These are phyloP conservation scores for Verticillium albo-atrum DNA, from an alignment of 2,329 filamentous ascomycete species.

Conservation along the genomic window DNA sequence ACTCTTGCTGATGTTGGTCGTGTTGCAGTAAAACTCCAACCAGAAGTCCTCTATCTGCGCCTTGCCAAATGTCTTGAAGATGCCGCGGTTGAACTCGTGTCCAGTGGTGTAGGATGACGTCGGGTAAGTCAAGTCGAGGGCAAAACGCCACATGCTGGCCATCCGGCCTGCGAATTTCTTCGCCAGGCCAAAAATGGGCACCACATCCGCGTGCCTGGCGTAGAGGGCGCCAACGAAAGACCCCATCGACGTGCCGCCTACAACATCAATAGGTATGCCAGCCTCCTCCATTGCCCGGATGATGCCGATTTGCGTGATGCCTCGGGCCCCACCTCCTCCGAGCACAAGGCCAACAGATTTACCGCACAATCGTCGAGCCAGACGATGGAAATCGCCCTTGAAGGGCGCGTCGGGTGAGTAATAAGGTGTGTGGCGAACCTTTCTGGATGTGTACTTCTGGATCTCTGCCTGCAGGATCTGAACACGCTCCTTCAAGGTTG, in stretches of 20 bases:
- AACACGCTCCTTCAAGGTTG: slow-evolving; percentile 84
- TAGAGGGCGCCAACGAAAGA: slow-evolving; percentile 94
- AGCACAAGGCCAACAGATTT: slow-evolving; percentile 93
- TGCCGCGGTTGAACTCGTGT: slow-evolving; percentile 97
- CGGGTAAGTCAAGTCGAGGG: slow-evolving; percentile 91
- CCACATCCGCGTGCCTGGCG: slow-evolving; percentile 91
- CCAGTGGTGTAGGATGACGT: slow-evolving; percentile 96
- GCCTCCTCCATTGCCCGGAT: slow-evolving; percentile 94
- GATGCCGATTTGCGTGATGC: slow-evolving; percentile 88
- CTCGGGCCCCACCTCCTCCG: slow-evolving; percentile 87
- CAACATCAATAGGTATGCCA: slow-evolving; percentile 90
- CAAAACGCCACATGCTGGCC: slow-evolving; percentile 99
- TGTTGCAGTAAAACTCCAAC: slow-evolving; percentile 99
- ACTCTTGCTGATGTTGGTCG: slow-evolving; percentile 95
- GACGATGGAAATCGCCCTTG: slow-evolving; percentile 93
- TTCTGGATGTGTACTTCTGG: slow-evolving; percentile 94
- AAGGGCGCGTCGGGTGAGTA: slow-evolving; percentile 90
- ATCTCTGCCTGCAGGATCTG: slow-evolving; percentile 96
- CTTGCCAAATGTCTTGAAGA: slow-evolving; percentile 97
- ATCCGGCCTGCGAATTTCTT: slow-evolving; percentile 99
- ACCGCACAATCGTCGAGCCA: slow-evolving; percentile 84
- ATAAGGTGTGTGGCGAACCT: slow-evolving; percentile 79
- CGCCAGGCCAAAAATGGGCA: slow-evolving; percentile 92
- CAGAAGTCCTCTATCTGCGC: slow-evolving; percentile 98
- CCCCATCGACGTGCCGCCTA: slow-evolving; percentile 94